Base-by-base conservation (phyloP, 2,329 filamentous ascomycete genomes). In the Colletotrichum shisoi region DNA sequence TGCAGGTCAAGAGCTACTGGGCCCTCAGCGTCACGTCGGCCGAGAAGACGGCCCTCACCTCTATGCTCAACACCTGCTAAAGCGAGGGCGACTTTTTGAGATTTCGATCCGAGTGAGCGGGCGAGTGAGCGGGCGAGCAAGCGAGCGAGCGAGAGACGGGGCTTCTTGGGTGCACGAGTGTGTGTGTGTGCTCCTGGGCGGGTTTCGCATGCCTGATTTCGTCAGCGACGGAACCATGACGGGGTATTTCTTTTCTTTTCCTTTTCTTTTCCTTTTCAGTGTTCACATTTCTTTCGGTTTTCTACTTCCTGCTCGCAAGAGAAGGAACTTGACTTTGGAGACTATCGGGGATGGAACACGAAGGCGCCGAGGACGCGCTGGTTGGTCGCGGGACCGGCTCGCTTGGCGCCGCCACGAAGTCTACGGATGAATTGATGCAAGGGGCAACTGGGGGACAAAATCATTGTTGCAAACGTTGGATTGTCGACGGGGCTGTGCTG, bases 1-100 rank as follows among this genome's bases (percentile, higher is more conserved):
- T 94, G 46, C 84, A 87, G 73, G 91, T 96, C 71, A 96, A 95
- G 86, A 86, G 83, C 72, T 85, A 87, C 72, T 95, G 90, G 76
- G 76, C 75, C 1, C 78, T 96, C 71, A 89, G 85, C 17, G 81
- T 95, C 68, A 94, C 90, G 1, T 82, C 81, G 53, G 87, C 86
- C 0, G 92, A 96, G 84, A 93, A 92, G 83, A 79, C 78, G 17
- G 89, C 91, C 0, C 77, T 94, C 69, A 80, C 79, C 0, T 81
- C 78, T 56, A 91, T 92, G 88, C 75, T 93, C 74, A 79, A 81
- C 70, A 88, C 85, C 13, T 92, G 90, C 77, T 90, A 69, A 31
- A 70, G 59, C 27, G 21, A 31, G 5, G 24, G 27, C 3, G 19
- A 42, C 4, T 48, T 19, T 17, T 34, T 17, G 19, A 12, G 31